Evolutionary conservation across 192 early-diverging fungal species (phyloP), one percentile per base, ranked within the genome.

Genomic region (Coemansia sp.): DNA sequence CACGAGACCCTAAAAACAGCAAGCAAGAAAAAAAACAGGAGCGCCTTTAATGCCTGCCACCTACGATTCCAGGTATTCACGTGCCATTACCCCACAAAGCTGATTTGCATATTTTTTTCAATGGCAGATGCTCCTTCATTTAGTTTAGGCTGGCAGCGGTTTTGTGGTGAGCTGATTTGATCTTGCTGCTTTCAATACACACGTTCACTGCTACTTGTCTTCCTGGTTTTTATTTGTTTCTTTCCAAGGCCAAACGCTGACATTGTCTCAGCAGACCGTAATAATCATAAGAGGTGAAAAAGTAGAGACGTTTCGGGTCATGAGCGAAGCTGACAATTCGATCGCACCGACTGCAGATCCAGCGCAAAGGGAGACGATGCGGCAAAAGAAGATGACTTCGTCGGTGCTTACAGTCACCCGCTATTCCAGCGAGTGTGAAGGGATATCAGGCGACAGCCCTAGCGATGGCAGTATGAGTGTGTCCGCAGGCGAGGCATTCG

Each of bases 401-500:
- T 81, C 72, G 58, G 78, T 65, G n/a, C 65, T 47, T 3, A 62
- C 71, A 35, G 52, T 66, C 60, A 65, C 62, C 39, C 67, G 23
- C 45, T 27, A 16, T n/a, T 39, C 58, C 52, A 54, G 20, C 42
- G 61, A 28, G 36, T 34, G 25, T 25, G 36, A 47, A 46, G 58
- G 36, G 45, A 51, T 52, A 55, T 27, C 57, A 58, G 23, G 23
- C 10, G 23, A 16, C 22, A 29, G 24, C 22, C 10, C 22, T 58
- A 25, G 32, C 29, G 54, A n/a, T 22, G 28, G 54, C 2, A 8
- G 49, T 10, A 51, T 51, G 22, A 51, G 16, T 19, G 24, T 22
- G 49, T 27, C 22, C 49, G 1, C 29, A n/a, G 57, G 34, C 35
- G 60, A 52, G 16, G 47, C 62, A 36, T 95, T 95, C 85, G 92